Evolutionary conservation across 345 rosid genomes (phyloP).

Genomic region (Capsella bursapastoris): DNA sequence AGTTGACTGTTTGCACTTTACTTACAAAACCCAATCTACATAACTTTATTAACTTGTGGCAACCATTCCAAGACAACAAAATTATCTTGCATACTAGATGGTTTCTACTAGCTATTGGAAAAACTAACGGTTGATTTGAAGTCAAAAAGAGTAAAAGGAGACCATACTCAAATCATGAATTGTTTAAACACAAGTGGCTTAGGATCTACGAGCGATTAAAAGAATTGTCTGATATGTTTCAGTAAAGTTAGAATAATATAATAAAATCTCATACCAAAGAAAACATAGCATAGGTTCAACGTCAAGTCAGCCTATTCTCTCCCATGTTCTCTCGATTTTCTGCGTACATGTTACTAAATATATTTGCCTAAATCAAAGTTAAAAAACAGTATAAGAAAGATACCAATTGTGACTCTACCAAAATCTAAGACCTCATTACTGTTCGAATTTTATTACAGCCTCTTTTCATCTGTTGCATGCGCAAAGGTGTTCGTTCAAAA

Average conservation of each 20-base stretch:
- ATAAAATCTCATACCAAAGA: constrained; percentile 1
- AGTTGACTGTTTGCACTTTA: too few relatives aligned
- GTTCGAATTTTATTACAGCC: background rate
- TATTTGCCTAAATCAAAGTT: background rate
- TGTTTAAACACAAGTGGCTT: constrained; percentile 35
- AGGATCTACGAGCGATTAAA: constrained; percentile 34
- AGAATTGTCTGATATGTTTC: constrained; percentile 24
- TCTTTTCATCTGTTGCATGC: background rate
- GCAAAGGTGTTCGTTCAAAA: too few relatives aligned
- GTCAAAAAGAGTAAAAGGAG: background rate
- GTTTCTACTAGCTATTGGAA: background rate
- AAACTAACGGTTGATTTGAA: constrained; percentile 17
- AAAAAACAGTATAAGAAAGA: background rate
- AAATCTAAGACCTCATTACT: background rate
- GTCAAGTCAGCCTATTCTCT: constrained; percentile 28
- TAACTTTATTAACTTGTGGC: too few relatives aligned
- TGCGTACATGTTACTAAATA: constrained; percentile 31
- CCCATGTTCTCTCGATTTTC: constrained; percentile 34
- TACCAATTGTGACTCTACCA: background rate
- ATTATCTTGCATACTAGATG: background rate
- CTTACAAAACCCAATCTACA: too few relatives aligned
- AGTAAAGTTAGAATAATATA: constrained; percentile 23
- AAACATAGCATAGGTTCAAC: constrained; percentile 21
- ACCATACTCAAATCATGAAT: constrained; percentile 8
- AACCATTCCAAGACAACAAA: background rate